Evolutionary conservation across 495 filamentous ascomycete species (phyloP), one percentile per base, ranked within the genome.

Genomic region (Cladorrhinum samala): DNA sequence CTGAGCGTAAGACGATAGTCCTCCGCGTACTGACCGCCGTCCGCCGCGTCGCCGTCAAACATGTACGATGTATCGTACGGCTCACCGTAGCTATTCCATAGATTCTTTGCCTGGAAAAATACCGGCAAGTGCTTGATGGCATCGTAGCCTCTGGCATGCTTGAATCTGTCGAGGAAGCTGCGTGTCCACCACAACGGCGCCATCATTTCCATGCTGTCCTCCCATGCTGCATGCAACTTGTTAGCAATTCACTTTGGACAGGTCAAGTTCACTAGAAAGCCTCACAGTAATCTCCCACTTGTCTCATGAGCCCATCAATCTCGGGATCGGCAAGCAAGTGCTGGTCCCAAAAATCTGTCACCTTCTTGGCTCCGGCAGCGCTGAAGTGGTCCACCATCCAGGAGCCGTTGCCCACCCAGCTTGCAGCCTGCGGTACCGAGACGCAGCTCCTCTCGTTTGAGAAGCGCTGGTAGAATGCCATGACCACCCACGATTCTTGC

Each of bases 301-400:
- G 46, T 14, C 49, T 27, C 25, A 79, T 45, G 7, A 75, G 57
- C 2, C 58, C 52, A 24, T 61, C 60, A 0, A 68, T 62, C 2
- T 63, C 66, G 7, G 63, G 58, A 14, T 59, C 58, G 16, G 50
- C 57, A 1, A 81, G 57, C 9, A 78, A 55, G 46, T 77, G 57
- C 21, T 74, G 21, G 20, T 78, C 69, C 72, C 74, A 75, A 53
- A 77, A 78, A 23, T 71, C 62, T 3, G 63, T 76, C 2, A 65
- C 55, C 1, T 65, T 61, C 53, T 72, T 57, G 1, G 76, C 76
- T 17, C 77, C 77, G 0, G 40, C 45, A 8, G 65, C 57, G 46
- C 67, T 72, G 44, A 72, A 79, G 49, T 81, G 77, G 55, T 81
- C 77, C 7, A 76, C 75, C 4, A 63, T 62, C 57, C 65, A 78